Evolutionary conservation across 1,139 yeast species (phyloP).

Genomic region (Scheffersomyces segobiensis): DNA sequence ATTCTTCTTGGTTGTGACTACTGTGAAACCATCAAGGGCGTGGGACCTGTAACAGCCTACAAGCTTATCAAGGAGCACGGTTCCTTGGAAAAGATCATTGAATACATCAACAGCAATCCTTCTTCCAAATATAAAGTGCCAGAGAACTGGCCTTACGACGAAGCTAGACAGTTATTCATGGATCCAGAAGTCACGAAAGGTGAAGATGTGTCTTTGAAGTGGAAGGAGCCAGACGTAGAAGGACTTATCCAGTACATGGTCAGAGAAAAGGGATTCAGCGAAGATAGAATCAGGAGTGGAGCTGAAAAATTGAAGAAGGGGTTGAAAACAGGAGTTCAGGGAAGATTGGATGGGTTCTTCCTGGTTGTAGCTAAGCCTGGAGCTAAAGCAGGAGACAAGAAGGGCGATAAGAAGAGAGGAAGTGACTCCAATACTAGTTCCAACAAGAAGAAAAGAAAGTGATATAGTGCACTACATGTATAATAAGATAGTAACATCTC

Average conservation of each 20-base stretch:
- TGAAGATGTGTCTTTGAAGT: conserved; percentile 64
- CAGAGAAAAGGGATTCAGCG: conserved; percentile 80
- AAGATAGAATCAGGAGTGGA: conserved; percentile 86
- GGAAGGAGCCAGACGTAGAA: conserved; percentile 78
- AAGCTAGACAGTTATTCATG: conserved; percentile 80
- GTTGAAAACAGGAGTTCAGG: conserved; percentile 83
- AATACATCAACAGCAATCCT: conserved; percentile 58
- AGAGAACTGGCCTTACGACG: conserved; percentile 91
- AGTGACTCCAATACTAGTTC: conserved; percentile 17
- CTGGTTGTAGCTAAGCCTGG: conserved; percentile 56
- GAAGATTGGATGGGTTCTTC: conserved; percentile 90
- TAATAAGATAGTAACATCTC: neutral
- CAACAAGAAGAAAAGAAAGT: conserved; percentile 19
- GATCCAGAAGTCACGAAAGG: conserved; percentile 76
- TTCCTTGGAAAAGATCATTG: conserved; percentile 73
- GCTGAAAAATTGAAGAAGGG: conserved; percentile 85
- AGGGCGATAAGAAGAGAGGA: conserved; percentile 23
- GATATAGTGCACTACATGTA: neutral
- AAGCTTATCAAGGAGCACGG: conserved; percentile 87
- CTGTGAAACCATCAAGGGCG: conserved; percentile 91
- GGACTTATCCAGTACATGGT: conserved; percentile 74
- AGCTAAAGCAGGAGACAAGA: conserved; percentile 28
- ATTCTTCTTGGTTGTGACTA: conserved; percentile 95
- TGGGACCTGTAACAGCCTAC: conserved; percentile 93
- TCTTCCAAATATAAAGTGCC: conserved; percentile 78